Evolutionary conservation across 2,329 filamentous ascomycete species (phyloP).

Genomic region (Penicillium sp.): DNA sequence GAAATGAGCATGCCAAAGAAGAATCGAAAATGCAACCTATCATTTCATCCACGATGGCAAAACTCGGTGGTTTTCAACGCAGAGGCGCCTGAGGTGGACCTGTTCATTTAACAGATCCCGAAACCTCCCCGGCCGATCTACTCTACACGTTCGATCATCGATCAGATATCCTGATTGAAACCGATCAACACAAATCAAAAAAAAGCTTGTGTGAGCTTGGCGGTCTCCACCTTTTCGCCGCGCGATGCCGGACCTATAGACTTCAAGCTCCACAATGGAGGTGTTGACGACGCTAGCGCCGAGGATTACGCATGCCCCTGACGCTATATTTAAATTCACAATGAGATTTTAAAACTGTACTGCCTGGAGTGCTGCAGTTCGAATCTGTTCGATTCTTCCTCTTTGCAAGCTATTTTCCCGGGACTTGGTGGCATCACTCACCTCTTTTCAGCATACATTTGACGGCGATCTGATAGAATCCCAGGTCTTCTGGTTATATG

Average conservation of each 20-base stretch:
- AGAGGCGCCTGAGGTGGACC: too few relatives aligned
- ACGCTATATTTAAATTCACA: slow-evolving; percentile 14
- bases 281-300: slow-evolving; percentile 28
- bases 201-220: slow-evolving; percentile 25
- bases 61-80: too few relatives aligned
- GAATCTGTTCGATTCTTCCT: not conserved
- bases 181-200: slow-evolving; percentile 2
- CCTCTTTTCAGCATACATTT: not conserved
- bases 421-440: not conserved
- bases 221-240: slow-evolving; percentile 10
- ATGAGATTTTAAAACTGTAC: slow-evolving; percentile 3
- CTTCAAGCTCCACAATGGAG: slow-evolving; percentile 12
- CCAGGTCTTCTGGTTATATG: not conserved
- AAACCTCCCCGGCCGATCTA: not conserved
- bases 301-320: slow-evolving; percentile 25
- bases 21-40: too few relatives aligned
- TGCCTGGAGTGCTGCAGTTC: not conserved
- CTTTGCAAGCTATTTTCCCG: too few relatives aligned
- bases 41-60: too few relatives aligned
- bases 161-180: not conserved
- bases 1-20: too few relatives aligned
- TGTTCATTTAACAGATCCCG: too few relatives aligned
- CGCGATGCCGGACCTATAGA: slow-evolving; percentile 1
- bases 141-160: not conserved
- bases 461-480: not conserved